Percentiles rank a stretch among this genome's conserved stretches.
phyloP scores from a whole-genome alignment of 2,329 filamentous ascomycete species.

The Xylariaceae sp. region DNA sequence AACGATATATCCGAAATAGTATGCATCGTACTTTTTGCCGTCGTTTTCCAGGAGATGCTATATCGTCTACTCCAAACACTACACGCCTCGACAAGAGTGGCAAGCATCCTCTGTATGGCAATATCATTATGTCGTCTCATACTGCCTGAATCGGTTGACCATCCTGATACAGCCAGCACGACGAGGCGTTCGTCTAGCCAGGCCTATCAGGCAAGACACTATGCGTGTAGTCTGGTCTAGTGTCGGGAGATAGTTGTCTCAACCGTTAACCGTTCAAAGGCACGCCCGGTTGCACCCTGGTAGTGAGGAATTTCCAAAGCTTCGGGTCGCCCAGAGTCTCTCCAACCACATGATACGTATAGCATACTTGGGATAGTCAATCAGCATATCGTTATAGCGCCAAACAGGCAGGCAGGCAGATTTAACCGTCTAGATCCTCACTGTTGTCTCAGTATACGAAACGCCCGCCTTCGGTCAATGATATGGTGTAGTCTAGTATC shows the following conservation, averaged over 20 bases:
- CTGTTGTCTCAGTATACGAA: constrained; percentile 24
- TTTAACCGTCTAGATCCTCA: constrained; percentile 1
- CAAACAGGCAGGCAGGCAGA: constrained; percentile 11
- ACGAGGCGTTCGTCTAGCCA: constrained; percentile 11
- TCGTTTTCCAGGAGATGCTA: constrained; percentile 14
- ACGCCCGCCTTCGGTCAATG: constrained; percentile 21
- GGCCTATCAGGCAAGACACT: constrained; percentile 10
- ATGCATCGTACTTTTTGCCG: constrained; percentile 18
- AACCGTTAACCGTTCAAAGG: constrained; percentile 22
- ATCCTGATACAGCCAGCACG: constrained; percentile 3
- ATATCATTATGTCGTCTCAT: constrained; percentile 10
- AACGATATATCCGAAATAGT: constrained; percentile 19
- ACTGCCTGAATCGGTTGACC: constrained; percentile 2
- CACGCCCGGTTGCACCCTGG: not conserved
- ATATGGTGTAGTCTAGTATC: constrained; percentile 14
- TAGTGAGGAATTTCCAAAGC: constrained; percentile 13
- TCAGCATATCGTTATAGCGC: constrained; percentile 19
- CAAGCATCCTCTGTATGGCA: not conserved
- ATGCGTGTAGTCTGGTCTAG: constrained; percentile 6
- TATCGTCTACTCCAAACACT: constrained; percentile 3
- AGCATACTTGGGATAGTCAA: not conserved
- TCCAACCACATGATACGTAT: not conserved
- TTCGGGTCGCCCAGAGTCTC: constrained; percentile 8
- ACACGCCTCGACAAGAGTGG: constrained; percentile 2
- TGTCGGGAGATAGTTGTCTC: constrained; percentile 20